Percentiles rank a stretch among this genome's conserved stretches.
Conservation (phyloP, 768 basidiomycete species). For the Gyrodon lividus region DNA sequence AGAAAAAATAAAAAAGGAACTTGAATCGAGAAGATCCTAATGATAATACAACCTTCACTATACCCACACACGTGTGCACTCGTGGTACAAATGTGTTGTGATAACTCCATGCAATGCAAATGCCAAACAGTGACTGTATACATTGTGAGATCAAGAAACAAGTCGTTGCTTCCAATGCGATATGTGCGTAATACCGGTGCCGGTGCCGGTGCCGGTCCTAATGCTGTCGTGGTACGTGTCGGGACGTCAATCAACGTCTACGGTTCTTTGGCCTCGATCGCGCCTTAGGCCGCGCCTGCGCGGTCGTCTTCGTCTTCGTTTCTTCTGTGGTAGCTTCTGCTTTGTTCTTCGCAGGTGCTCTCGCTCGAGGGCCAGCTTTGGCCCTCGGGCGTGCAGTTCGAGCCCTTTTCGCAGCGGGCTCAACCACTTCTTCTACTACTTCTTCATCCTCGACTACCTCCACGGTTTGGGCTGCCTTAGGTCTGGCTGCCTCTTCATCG, state of each 20-base stretch:
- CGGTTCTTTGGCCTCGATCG: conserved; percentile 29
- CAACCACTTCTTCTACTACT: conserved; percentile 10
- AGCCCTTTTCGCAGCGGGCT: conserved; percentile 19
- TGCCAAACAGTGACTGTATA: conserved; percentile 12
- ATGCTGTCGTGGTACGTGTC: conserved; percentile 11
- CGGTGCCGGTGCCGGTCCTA: conserved; percentile 13
- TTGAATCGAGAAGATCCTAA: conserved; percentile 10
- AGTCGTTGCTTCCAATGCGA: conserved; percentile 19
- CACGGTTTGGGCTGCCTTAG: conserved; percentile 15
- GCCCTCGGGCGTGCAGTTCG: conserved; percentile 22
- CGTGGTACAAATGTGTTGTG: conserved; percentile 3
- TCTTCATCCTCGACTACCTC: conserved; percentile 14
- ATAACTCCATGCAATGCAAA: conserved; percentile 2
- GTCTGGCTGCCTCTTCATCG: conserved; percentile 25
- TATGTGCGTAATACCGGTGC: conserved; percentile 18
- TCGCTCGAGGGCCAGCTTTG: conserved; percentile 22
- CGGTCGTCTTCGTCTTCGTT: conserved; percentile 16
- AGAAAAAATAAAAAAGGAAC: conserved; percentile 4
- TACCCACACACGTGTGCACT: conserved; percentile 10
- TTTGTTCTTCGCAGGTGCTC: conserved; percentile 16
- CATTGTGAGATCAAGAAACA: conserved; percentile 24
- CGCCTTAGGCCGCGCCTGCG: conserved; percentile 31
- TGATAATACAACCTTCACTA: conserved; percentile 21
- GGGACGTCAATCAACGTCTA: conserved; percentile 25
- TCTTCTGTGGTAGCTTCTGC: conserved; percentile 9